phyloP scores from a whole-genome alignment of 2,329 filamentous ascomycete species.

The Fusarium oxysporum region DNA sequence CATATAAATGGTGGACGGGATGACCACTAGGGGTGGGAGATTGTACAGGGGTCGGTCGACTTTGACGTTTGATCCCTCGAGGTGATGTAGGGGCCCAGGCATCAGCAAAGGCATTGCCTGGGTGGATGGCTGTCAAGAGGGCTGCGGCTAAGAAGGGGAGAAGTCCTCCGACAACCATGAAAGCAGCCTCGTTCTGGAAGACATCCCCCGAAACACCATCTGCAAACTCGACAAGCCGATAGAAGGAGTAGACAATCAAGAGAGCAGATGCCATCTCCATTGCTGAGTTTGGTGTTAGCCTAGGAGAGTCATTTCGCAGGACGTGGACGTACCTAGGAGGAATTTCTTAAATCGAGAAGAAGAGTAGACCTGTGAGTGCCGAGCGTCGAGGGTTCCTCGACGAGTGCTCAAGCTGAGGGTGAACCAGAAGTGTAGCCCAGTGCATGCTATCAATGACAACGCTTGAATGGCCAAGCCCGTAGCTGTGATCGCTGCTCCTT shows the following conservation, averaged over 20 bases:
- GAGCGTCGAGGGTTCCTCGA: conserved; percentile 53
- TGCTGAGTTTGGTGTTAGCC: conserved; percentile 45
- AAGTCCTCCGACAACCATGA: conserved; percentile 56
- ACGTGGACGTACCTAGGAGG: conserved; percentile 55
- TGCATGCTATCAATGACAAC: conserved; percentile 54
- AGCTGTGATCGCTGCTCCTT: conserved; percentile 55
- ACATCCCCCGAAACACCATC: conserved; percentile 50
- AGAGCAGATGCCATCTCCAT: conserved; percentile 53
- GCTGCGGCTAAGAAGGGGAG: conserved; percentile 53
- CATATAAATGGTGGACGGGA: conserved; percentile 49
- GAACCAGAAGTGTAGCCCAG: conserved; percentile 55
- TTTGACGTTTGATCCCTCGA: conserved; percentile 30
- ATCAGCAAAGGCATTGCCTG: conserved; percentile 53
- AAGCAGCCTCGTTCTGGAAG: conserved; percentile 53
- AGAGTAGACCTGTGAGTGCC: conserved; percentile 55
- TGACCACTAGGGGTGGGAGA: conserved; percentile 38
- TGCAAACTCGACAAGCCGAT: conserved; percentile 55
- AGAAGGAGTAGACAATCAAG: conserved; percentile 56
- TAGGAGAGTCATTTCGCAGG: neutral
- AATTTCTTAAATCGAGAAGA: conserved; percentile 58
- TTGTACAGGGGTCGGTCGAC: conserved; percentile 34
- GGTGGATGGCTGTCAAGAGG: conserved; percentile 53
- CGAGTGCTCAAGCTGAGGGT: conserved; percentile 53
- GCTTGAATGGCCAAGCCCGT: conserved; percentile 60
- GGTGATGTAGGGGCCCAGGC: conserved; percentile 57